Evolutionary conservation across 2,329 filamentous ascomycete species (phyloP).

Genomic region (Aspergillus pseudoviridinutans): DNA sequence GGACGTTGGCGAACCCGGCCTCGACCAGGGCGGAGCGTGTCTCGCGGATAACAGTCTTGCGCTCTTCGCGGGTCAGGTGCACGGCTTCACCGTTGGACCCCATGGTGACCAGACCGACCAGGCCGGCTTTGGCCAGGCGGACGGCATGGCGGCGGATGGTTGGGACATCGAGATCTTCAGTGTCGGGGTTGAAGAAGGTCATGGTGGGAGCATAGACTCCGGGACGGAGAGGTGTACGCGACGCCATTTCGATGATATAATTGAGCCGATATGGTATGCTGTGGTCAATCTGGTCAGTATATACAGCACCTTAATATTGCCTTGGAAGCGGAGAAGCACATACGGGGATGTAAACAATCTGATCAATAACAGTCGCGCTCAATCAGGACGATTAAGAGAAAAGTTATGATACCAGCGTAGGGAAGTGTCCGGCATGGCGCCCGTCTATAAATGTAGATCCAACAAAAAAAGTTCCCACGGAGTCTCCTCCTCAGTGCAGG

Average conservation of each 20-base stretch:
- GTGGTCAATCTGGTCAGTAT: not conserved
- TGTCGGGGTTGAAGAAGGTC: slow-evolving; percentile 82
- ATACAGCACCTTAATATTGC: not conserved
- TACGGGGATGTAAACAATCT: not conserved
- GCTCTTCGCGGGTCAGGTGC: slow-evolving; percentile 76
- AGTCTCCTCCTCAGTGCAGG: not conserved
- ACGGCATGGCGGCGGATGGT: slow-evolving; percentile 76
- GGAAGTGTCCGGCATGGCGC: not conserved
- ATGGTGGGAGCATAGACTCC: slow-evolving; percentile 87
- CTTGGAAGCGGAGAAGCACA: not conserved
- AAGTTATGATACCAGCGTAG: not conserved
- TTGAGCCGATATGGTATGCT: not conserved
- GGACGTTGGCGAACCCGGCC: slow-evolving; percentile 70
- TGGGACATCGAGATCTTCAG: slow-evolving; percentile 78
- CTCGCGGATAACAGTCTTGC: slow-evolving; percentile 67
- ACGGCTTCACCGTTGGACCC: slow-evolving; percentile 89
- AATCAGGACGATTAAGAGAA: not conserved
- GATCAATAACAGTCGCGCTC: not conserved
- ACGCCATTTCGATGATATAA: slow-evolving; percentile 17
- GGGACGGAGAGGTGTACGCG: slow-evolving; percentile 62
- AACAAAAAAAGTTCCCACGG: not conserved
- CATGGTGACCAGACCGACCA: slow-evolving; percentile 80
- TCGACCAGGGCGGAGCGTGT: slow-evolving; percentile 78
- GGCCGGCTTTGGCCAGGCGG: slow-evolving; percentile 70
- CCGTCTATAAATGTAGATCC: not conserved